Evolutionary conservation across 2,329 filamentous ascomycete species (phyloP), one percentile per base, ranked within the genome.

Genomic region (Nothomitra cinnamomea): DNA sequence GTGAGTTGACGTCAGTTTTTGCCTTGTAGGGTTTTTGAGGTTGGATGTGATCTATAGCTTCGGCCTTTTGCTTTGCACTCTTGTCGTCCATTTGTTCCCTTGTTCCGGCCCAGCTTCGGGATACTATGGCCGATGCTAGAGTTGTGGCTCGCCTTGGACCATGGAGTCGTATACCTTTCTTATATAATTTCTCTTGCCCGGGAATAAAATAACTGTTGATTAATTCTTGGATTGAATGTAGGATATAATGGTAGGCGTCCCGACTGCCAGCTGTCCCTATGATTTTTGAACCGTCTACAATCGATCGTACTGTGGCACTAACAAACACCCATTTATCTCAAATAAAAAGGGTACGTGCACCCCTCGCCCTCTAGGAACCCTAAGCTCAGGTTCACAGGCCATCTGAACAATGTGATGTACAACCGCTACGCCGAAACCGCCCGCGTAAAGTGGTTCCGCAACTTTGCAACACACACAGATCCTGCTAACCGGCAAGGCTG

Each of bases 401-500:
- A 95, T 66, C 83, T 95, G 50, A 95, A 94, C 65, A 94, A 94
- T 61, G 81, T 89, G 57, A 79, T 78, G 58, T 94, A 94, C 66
- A 81, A 85, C 60, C 78, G 84, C 57, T 94, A 86, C 65, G 87
- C 87, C 36, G 89, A 95, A 65, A 82, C 83, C 4, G 82, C 81
- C 2, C 77, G 89, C 36, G 77, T 90, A 32, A 86, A 88, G 61
- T 94, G 85, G 83, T 75, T 81, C 24, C 72, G 74, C 54, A 83
- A 87, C 61, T 82, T 86, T 59, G 83, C 79, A 3, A 68, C 73
- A 1, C 68, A 78, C 56, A 69, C 79, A 48, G 80, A 87, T 60
- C 77, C 79, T 0, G 65, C 67, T 28, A 74, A 89, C 58, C 71
- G 72, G 54, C 65, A 71, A 42, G 70, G 77, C 56, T 95, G 88